These are phyloP conservation scores for Tuctoria greenei DNA, from an alignment of 176 grass and related monocot species.

Conservation along the genomic window DNA sequence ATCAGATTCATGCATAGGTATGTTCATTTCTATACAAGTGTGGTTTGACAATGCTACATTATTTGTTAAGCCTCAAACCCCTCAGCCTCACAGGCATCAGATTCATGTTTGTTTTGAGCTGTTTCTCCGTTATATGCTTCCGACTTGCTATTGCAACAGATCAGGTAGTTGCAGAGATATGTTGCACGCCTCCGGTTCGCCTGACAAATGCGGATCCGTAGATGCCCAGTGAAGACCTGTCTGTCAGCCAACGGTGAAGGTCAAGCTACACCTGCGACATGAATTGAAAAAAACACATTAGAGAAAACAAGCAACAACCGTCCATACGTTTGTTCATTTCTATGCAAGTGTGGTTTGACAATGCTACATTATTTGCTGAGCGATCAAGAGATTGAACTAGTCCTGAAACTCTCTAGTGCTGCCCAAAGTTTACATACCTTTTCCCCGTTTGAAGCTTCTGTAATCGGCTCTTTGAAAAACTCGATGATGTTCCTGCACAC, in stretches of 20 bases:
- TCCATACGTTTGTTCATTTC: neutral
- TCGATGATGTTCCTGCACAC: conserved; percentile 56
- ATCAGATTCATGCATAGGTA: too few species aligned
- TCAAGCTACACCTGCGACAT: conserved; percentile 25
- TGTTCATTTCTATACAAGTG: neutral
- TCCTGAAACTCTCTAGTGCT: neutral
- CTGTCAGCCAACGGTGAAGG: neutral
- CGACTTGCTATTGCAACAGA: neutral
- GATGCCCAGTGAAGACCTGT: neutral
- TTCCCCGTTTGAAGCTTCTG: conserved; percentile 11
- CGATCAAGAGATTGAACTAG: neutral
- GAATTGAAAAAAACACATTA: neutral
- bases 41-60: neutral
- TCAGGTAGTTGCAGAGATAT: neutral
- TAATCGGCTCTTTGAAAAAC: conserved; percentile 47
- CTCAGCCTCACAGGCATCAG: neutral
- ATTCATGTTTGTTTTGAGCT: neutral
- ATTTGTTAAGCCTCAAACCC: neutral
- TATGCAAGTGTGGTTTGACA: neutral
- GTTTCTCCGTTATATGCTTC: neutral
- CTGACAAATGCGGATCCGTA: neutral
- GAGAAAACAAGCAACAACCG: neutral
- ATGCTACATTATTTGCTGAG: neutral
- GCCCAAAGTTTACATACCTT: conserved; percentile 21
- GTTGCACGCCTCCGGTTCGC: neutral